Conservation (phyloP, 768 basidiomycete genomes). For the Leccinum sublutescens region DNA sequence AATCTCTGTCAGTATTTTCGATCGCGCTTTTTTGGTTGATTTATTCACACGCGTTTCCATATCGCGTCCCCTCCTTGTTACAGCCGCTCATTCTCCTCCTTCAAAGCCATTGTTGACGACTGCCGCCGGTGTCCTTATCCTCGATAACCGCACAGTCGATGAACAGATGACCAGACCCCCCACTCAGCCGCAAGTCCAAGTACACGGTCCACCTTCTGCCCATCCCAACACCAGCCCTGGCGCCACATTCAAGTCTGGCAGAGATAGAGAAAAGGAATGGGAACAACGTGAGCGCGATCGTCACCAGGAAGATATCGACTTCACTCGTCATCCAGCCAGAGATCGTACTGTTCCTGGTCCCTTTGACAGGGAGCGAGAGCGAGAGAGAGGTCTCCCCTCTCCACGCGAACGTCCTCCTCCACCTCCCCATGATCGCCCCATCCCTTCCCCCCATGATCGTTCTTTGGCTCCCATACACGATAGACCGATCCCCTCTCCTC, state of each 20-base stretch:
- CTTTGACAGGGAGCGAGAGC: constrained; percentile 29
- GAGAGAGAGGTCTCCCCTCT: constrained; percentile 24
- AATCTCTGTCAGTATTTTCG: constrained; percentile 21
- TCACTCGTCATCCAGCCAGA: constrained; percentile 24
- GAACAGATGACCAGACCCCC: constrained; percentile 28
- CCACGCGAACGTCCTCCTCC: constrained; percentile 24
- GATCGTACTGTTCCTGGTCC: constrained; percentile 21
- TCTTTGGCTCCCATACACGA: constrained; percentile 23
- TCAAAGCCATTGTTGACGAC: constrained; percentile 28
- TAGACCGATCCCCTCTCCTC: constrained; percentile 23
- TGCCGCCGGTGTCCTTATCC: constrained; percentile 26
- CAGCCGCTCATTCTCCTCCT: constrained; percentile 30
- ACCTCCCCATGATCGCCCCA: constrained; percentile 25
- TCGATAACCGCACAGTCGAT: constrained; percentile 32
- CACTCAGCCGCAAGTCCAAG: constrained; percentile 19
- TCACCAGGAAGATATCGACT: constrained; percentile 29
- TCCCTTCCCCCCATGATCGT: constrained; percentile 19
- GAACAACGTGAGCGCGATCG: constrained; percentile 29
- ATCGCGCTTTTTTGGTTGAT: not conserved
- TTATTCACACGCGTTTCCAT: constrained; percentile 7
- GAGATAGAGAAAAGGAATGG: constrained; percentile 30
- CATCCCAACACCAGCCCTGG: constrained; percentile 26
- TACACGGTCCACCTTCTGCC: constrained; percentile 12
- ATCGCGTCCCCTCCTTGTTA: not conserved
- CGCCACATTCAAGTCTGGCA: constrained; percentile 19